Base-by-base conservation (phyloP, 805 yeast genomes). In the Hemisphaericaspora nanyangensis region DNA sequence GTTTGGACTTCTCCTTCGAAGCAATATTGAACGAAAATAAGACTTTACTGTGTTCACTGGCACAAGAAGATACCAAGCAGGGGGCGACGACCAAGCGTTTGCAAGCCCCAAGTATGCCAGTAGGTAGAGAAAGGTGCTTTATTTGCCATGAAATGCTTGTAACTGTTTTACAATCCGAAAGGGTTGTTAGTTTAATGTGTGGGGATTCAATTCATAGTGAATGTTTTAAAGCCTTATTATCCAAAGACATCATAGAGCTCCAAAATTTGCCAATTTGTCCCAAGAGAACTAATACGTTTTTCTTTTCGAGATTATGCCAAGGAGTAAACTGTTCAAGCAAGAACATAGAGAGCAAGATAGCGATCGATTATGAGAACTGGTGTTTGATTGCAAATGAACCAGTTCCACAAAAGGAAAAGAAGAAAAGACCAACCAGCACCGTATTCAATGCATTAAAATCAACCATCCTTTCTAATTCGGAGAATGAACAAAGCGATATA, bases 121-220 rank as follows among this genome's bases (percentile, higher is more conserved):
- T 37, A 11, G 34, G 34, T 11, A 8, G 11, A 22, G 44, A 35
- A 15, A 29, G 18, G 12, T 79, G 79, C 43, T 69, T 70, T 38
- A 63, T 80, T 12, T 81, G 88, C 51, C 70, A 70, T 6, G 79
- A 80, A 36, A 62, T 68, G 2, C 54, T 79, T 4, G 63, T 66
- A 13, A 65, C 70, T 20, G 73, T 71, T 34, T 58, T 74, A 19
- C 56, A 56, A 15, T 62, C 69, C 8, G 81, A 72, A 47, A 65
- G 61, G 32, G 55, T 77, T 2, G 56, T 80, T 11, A 71, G 69
- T 40, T 58, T 80, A 24, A 55, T 55, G 29, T 81, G 88, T 57
- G 74, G 71, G 1, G 85, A 80, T 51, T 55, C 62, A 31, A 63
- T 71, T 29, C 88, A 81, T 52, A 80, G 77, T 37, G 77, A 78